Conservation (phyloP, 2,329 filamentous ascomycete species). For the Thielaviopsis ethacetica region DNA sequence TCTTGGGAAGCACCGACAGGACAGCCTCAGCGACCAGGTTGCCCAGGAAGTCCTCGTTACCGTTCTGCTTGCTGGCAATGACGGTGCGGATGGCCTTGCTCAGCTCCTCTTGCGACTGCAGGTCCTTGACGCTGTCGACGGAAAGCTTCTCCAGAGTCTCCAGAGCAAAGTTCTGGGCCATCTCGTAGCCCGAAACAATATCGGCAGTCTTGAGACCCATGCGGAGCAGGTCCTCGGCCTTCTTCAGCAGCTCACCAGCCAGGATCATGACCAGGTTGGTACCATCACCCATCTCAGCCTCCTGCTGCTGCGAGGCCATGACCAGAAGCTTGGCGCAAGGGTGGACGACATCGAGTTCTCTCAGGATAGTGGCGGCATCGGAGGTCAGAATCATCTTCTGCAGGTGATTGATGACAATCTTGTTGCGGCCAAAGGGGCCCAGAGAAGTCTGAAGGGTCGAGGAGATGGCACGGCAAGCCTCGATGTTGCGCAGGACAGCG, state of each 20-base stretch:
- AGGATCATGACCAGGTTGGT: slow-evolving; percentile 95
- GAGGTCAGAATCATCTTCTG: slow-evolving; percentile 99
- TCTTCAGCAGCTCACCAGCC: slow-evolving; percentile 86
- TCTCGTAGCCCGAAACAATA: slow-evolving; percentile 90
- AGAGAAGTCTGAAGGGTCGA: slow-evolving; percentile 94
- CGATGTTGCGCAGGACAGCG: slow-evolving; percentile 94
- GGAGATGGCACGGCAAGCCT: slow-evolving; percentile 90
- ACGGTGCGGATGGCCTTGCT: slow-evolving; percentile 93
- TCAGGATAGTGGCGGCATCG: slow-evolving; percentile 90
- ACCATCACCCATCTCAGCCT: slow-evolving; percentile 96
- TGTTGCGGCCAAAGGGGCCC: slow-evolving; percentile 95
- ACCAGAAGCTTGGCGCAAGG: slow-evolving; percentile 93
- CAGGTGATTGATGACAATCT: slow-evolving; percentile 98
- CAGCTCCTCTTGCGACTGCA: slow-evolving; percentile 66
- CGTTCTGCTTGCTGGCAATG: slow-evolving; percentile 90
- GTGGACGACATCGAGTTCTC: slow-evolving; percentile 95
- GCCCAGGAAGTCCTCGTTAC: slow-evolving; percentile 77
- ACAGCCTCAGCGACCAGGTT: slow-evolving; percentile 72
- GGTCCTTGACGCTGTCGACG: slow-evolving; percentile 78
- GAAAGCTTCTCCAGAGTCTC: slow-evolving; percentile 74
- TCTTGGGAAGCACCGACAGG: slow-evolving; percentile 85
- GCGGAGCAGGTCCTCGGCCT: slow-evolving; percentile 88
- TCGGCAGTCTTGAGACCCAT: slow-evolving; percentile 99
- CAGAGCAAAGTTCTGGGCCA: slow-evolving; percentile 76
- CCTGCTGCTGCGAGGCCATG: slow-evolving; percentile 98